These are phyloP conservation scores for Ormosia emarginata DNA, from an alignment of 306 rosid genomes.

Conservation along the genomic window DNA sequence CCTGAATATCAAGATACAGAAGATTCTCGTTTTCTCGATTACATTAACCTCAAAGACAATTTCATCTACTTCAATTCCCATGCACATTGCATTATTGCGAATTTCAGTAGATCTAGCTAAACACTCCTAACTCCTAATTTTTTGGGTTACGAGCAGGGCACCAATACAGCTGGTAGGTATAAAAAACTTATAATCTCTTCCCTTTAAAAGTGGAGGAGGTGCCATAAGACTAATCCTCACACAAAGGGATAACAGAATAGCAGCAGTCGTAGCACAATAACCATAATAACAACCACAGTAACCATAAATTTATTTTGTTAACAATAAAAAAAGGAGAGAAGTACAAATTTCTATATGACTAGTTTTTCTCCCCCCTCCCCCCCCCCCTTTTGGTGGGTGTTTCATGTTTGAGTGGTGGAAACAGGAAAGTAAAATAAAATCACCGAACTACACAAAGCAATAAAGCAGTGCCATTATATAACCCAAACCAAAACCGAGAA, in stretches of 20 bases:
- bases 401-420: not conserved
- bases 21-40: not conserved
- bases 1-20: not conserved
- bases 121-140: not conserved
- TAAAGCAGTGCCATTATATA: not conserved
- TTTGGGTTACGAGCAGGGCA: not conserved
- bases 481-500: not conserved
- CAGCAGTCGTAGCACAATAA: not conserved
- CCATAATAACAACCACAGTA: not conserved
- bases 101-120: not conserved
- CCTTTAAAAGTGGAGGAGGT: not conserved
- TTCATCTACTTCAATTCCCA: not conserved
- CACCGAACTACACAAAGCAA: conserved; percentile 1
- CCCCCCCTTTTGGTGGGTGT: not conserved
- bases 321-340: not conserved
- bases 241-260: not conserved
- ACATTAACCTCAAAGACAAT: not conserved
- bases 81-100: conserved; percentile 2
- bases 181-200: not conserved
- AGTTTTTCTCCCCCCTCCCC: not conserved
- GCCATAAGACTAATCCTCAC: not conserved
- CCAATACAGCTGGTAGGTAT: not conserved
- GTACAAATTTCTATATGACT: not conserved
- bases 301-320: not conserved
- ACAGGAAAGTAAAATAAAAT: conserved; percentile 3